A percentile compares a stretch with the other conserved stretches of the same genome.
Evolutionary conservation across 1,139 yeast genomes (phyloP).

Genomic region (Saccharomyces hybrid): DNA sequence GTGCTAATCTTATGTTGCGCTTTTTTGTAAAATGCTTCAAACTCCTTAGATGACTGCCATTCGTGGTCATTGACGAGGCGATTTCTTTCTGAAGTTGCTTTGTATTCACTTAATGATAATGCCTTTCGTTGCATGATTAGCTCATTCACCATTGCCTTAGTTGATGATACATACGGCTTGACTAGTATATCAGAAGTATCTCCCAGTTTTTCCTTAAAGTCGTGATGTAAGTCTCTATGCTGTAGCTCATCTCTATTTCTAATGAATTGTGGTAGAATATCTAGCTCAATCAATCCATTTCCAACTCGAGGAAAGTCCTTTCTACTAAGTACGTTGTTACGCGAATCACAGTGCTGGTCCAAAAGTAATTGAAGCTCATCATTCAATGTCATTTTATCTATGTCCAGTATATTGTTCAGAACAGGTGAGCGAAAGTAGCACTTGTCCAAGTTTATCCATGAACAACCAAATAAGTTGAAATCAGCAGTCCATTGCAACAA

Average conservation of each 20-base stretch:
- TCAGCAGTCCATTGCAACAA: slow-evolving; percentile 73
- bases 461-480: slow-evolving; percentile 77
- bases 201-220: slow-evolving; percentile 36
- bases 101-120: slow-evolving; percentile 33
- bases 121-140: slow-evolving; percentile 46
- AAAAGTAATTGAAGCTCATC: slow-evolving; percentile 27
- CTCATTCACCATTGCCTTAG: slow-evolving; percentile 56
- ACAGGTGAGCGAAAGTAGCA: slow-evolving; percentile 34
- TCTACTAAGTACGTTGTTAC: slow-evolving; percentile 13
- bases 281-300: slow-evolving; percentile 59
- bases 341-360: slow-evolving; percentile 11
- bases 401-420: slow-evolving; percentile 23
- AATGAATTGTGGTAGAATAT: slow-evolving; percentile 51
- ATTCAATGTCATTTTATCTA: slow-evolving; percentile 23
- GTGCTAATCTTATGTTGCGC: slow-evolving; percentile 18
- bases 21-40: slow-evolving; percentile 31
- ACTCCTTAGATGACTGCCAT: slow-evolving; percentile 40
- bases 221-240: slow-evolving; percentile 44
- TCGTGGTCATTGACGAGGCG: slow-evolving; percentile 9
- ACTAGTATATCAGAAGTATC: slow-evolving; percentile 5
- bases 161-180: slow-evolving; percentile 42
- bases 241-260: slow-evolving; percentile 43
- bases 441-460: slow-evolving; percentile 47
- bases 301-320: slow-evolving; percentile 45
- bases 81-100: slow-evolving; percentile 14